A percentile compares a stretch with the other conserved stretches of the same genome.
Conservation (phyloP, 2,329 filamentous ascomycete genomes). For the Alternaria panax region DNA sequence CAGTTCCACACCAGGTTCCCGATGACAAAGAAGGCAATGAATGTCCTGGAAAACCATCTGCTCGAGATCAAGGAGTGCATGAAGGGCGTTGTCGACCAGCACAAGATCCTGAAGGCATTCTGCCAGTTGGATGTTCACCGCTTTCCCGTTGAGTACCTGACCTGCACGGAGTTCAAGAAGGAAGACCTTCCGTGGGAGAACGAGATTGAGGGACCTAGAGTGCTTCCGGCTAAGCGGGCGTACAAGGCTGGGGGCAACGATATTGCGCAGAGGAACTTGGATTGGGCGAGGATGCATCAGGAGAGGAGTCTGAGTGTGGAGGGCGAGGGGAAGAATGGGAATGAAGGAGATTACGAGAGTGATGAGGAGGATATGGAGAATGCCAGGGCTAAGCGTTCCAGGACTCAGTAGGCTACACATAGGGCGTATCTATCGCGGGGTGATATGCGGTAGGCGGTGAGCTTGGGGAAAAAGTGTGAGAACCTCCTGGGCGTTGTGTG, state of each 20-base stretch:
- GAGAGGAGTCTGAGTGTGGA: slow-evolving; percentile 13
- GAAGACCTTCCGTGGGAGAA: slow-evolving; percentile 53
- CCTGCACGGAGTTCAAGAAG: slow-evolving; percentile 53
- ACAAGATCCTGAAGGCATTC: slow-evolving; percentile 50
- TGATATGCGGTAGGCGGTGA: background rate
- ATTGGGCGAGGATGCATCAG: slow-evolving; percentile 24
- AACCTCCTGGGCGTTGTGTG: background rate
- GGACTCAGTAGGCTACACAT: background rate
- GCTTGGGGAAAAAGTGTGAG: background rate
- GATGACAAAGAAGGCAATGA: slow-evolving; percentile 53
- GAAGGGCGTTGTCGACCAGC: slow-evolving; percentile 49
- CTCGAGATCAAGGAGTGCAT: slow-evolving; percentile 54
- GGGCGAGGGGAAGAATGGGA: background rate
- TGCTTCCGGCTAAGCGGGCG: slow-evolving; percentile 22
- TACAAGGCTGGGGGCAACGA: slow-evolving; percentile 39
- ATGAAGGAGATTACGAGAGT: slow-evolving; percentile 18
- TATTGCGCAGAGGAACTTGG: slow-evolving; percentile 35
- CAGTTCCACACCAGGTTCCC: slow-evolving; percentile 53
- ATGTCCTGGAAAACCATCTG: slow-evolving; percentile 53
- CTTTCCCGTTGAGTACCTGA: slow-evolving; percentile 53
- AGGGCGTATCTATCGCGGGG: background rate
- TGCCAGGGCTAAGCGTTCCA: slow-evolving; percentile 7
- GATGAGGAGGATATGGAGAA: slow-evolving; percentile 5
- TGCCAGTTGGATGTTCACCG: slow-evolving; percentile 51
- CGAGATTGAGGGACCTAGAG: slow-evolving; percentile 8